Evolutionary conservation across 768 basidiomycete species (phyloP), one percentile per base, ranked within the genome.

Genomic region (Termitomyces sp.): DNA sequence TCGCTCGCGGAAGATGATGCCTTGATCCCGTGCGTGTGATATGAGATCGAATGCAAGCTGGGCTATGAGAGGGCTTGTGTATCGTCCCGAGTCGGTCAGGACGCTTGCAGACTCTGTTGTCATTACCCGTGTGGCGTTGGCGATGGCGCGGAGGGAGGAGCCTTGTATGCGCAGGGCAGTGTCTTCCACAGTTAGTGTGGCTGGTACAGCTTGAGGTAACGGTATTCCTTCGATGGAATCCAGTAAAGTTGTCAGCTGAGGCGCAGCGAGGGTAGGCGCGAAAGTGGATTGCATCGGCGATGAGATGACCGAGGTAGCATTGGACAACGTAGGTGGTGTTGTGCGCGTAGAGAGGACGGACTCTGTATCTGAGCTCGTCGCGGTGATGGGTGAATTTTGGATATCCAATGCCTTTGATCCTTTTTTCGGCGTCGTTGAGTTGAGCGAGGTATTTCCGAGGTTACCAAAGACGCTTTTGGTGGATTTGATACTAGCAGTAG

Each of bases 51-150:
- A 74, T 0, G 92, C 91, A 3, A 91, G 76, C 28, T 70, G 70
- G 1, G 80, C 78, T 38, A 93, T 76, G n/a, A 88, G 72, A 0
- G 78, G 73, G 8, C 80, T 76, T 0, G 86, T 84, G 10, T 88
- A 89, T 3, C 69, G 74, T 0, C 88, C 90, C 57, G 84, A 79
- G 67, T 92, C 87, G 0, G 81, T 79, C 10, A 94, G 79, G 56
- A 94, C 82, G 62, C 89, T 90, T 13, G 79, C 74, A 0, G 91
- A 80, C 63, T 90, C 90, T 2, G 83, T 78, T 0, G 88, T 88
- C 90, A 94, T 92, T n/a, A 93, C 87, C 3, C 92, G 83, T 1
- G 88, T 93, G 1, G 92, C 90, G 55, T 92, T 86, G 18, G 82
- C 80, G 55, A 94, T 91, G 1, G 92, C 92, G 6, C 83, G 82